These are phyloP conservation scores for Clavispora santaluciae DNA, from an alignment of 805 yeast species.

Conservation along the genomic window DNA sequence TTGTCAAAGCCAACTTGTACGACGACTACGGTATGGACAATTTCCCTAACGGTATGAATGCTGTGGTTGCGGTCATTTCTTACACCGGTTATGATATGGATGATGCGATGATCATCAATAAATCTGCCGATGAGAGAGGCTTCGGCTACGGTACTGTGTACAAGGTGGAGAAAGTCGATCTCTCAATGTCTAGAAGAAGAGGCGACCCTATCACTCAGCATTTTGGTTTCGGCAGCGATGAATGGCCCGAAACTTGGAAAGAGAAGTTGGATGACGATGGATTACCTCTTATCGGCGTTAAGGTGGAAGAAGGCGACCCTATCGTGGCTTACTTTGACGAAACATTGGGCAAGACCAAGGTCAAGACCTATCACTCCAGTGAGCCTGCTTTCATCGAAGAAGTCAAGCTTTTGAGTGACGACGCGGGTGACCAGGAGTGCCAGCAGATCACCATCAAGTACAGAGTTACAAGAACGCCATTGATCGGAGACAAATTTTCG, in stretches of 20 bases:
- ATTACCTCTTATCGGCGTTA: slow-evolving; percentile 80
- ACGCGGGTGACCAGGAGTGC: slow-evolving; percentile 65
- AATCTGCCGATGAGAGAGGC: slow-evolving; percentile 96
- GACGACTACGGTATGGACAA: slow-evolving; percentile 98
- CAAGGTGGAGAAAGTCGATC: slow-evolving; percentile 89
- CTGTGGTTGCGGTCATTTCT: slow-evolving; percentile 97
- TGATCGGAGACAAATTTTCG: slow-evolving; percentile 96
- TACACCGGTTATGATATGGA: slow-evolving; percentile 99
- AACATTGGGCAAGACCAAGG: slow-evolving; percentile 82
- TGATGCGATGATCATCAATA: slow-evolving; percentile 98
- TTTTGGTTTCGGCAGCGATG: slow-evolving; percentile 90
- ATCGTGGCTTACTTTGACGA: slow-evolving; percentile 91
- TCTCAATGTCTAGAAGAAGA: slow-evolving; percentile 69
- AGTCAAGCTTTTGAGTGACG: slow-evolving; percentile 88
- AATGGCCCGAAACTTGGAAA: slow-evolving; percentile 89
- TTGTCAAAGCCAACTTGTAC: slow-evolving; percentile 87
- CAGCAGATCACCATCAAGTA: slow-evolving; percentile 84
- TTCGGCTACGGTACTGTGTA: slow-evolving; percentile 96
- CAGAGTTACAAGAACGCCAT: slow-evolving; percentile 85
- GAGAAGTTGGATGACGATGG: slow-evolving; percentile 89
- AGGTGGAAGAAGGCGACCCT: slow-evolving; percentile 94
- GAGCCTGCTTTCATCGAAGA: slow-evolving; percentile 96
- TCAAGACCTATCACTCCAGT: slow-evolving; percentile 86
- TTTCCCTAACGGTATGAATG: slow-evolving; percentile 97
- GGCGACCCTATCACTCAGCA: slow-evolving; percentile 95